Conservation (phyloP, 2,329 filamentous ascomycete species). For the Cadophora luteo-olivacea region DNA sequence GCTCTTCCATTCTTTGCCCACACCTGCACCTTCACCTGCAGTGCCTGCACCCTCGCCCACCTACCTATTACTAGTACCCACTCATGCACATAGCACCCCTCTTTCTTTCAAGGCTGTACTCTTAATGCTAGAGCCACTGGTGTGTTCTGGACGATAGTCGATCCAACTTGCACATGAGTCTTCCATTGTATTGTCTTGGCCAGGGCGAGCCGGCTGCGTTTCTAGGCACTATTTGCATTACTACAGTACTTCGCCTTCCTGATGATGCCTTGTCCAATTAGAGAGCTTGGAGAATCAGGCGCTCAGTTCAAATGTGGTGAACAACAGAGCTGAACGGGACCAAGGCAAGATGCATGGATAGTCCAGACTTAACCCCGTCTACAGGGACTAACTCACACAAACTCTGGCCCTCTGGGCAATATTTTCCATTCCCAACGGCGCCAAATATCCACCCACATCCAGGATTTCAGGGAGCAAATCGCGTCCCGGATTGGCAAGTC, state of each 20-base stretch:
- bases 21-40: not conserved
- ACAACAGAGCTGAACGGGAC: conserved; percentile 2
- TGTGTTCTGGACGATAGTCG: not conserved
- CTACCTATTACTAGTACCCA: not conserved
- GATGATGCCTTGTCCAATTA: not conserved
- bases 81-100: not conserved
- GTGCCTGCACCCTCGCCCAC: too few species aligned
- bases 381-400: not conserved
- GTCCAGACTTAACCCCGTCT: not conserved
- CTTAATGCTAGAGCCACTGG: not conserved
- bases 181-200: not conserved
- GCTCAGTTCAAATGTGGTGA: not conserved
- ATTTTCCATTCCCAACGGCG: conserved; percentile 17
- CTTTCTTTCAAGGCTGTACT: conserved; percentile 10
- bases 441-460: conserved; percentile 16
- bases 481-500: conserved; percentile 23
- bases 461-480: conserved; percentile 2
- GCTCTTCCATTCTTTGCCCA: not conserved
- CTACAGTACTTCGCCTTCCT: not conserved
- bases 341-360: not conserved
- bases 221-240: not conserved
- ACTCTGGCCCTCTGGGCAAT: conserved; percentile 13
- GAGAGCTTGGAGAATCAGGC: not conserved
- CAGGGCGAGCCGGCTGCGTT: not conserved
- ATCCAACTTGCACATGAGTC: not conserved